Evolutionary conservation across 441 rosid genomes (phyloP), one percentile per base, ranked within the genome.

Genomic region (Jatropha podagrica): DNA sequence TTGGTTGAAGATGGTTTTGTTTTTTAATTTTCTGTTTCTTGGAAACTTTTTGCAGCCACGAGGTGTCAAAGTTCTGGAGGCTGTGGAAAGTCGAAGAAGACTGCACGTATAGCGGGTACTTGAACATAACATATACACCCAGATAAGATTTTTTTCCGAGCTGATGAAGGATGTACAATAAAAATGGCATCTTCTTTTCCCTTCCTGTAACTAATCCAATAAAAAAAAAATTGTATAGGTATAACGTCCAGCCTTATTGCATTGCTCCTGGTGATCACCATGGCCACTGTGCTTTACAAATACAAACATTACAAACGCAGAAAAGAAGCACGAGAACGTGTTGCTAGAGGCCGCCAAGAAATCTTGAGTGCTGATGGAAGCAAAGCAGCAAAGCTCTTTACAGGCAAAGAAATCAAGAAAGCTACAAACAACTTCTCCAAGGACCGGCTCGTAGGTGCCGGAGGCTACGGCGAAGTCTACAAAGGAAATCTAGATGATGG

Each of bases 381-480:
- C 74, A 85, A 76, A 73, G 70, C 79, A 1, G 86, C 89, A 4
- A 86, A 86, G 56, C 67, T 84, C n/a, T 90, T 85, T 65, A 73
- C 78, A 0, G 85, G 88, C 1, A 90, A 82, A 75, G 85, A 90
- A 51, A 82, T 90, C 12, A 82, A 75, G 72, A 85, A 82, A 77
- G 89, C 87, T 6, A 88, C 90, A 2, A 78, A 74, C 80, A 85
- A 80, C 81, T 88, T 88, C 74, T 84, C 92, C 11, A 73, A 46
- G 13, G 90, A 84, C 72, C 60, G 85, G 17, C 83, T 88, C 10
- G 68, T 88, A 1, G 90, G 92, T 7, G 46, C 80, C 1, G 94
- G 90, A 4, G 90, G 92, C 52, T 88, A 78, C 9, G 94, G 92
- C 10, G 94, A 84, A 13, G 94, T 88, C 20, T 88, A 71, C 74